These are phyloP conservation scores for Linderniella brevidens DNA, from an alignment of 257 asterid genomes.

Conservation along the genomic window DNA sequence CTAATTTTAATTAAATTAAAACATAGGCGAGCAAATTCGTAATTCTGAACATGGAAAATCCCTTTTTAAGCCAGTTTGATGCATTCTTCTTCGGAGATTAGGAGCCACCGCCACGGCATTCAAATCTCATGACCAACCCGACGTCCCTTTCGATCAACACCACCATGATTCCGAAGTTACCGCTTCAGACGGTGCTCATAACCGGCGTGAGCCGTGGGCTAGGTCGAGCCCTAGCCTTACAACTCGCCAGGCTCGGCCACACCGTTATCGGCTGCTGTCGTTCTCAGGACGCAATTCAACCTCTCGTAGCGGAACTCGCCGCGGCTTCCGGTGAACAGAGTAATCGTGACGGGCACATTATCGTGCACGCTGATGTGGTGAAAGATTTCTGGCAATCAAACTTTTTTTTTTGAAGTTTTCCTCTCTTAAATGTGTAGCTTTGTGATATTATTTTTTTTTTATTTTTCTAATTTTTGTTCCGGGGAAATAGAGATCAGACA, in stretches of 20 bases:
- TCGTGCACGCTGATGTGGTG: conserved; percentile 83
- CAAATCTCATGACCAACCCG: no score
- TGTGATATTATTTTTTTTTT: background rate
- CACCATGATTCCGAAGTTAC: background rate
- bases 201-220: conserved; percentile 90
- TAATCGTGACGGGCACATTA: conserved; percentile 31
- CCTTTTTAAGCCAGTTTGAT: no score
- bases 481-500: conserved; percentile 35
- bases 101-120: no score
- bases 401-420: no score
- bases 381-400: no score
- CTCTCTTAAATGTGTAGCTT: background rate
- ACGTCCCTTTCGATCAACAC: background rate
- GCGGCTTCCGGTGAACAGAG: conserved; percentile 23
- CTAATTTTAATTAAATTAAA: no score
- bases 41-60: no score
- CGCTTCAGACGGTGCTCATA: conserved; percentile 45
- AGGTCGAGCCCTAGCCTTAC: conserved; percentile 83
- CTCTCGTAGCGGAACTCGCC: conserved; percentile 60
- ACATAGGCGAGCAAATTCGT: no score
- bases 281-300: conserved; percentile 47
- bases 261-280: conserved; percentile 88
- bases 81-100: no score
- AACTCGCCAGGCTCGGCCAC: conserved; percentile 82
- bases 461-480: conserved; percentile 4